Evolutionary conservation across 345 rosid genomes (phyloP).

Genomic region (Durio zibethinus): DNA sequence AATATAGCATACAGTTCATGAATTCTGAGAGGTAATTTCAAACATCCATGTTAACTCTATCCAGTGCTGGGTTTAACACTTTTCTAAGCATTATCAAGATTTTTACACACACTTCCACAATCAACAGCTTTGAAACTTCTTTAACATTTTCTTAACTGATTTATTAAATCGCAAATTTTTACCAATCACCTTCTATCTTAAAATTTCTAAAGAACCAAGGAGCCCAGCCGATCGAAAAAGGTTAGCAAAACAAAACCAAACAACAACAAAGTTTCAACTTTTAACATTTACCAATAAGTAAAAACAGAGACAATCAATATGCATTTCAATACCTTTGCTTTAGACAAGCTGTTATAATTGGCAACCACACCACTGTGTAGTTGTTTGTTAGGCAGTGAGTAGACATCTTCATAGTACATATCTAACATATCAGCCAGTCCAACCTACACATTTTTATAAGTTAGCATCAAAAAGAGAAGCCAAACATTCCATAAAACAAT

Average conservation of each 20-base stretch:
- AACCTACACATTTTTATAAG: constrained; percentile 45
- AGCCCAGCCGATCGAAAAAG: neutral
- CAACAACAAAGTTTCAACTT: constrained; percentile 5
- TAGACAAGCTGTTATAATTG: constrained; percentile 45
- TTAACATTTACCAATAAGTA: neutral
- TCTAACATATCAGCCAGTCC: constrained; percentile 78
- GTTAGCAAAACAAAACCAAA: neutral
- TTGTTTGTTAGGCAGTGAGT: constrained; percentile 69
- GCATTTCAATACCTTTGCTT: constrained; percentile 50
- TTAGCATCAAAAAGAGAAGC: constrained; percentile 22
- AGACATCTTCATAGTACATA: constrained; percentile 75
- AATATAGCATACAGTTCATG: neutral
- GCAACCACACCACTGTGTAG: constrained; percentile 42
- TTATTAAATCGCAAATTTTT: neutral
- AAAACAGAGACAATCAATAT: constrained; percentile 1
- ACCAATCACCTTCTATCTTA: neutral
- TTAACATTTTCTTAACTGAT: neutral
- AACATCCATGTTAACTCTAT: neutral
- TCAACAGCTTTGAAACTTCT: neutral
- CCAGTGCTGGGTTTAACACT: neutral
- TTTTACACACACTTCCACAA: neutral
- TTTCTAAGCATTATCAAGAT: neutral
- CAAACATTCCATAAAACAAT: neutral
- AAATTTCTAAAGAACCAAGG: neutral
- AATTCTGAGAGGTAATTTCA: neutral